Conservation (phyloP, 495 filamentous ascomycete genomes). For the Wilcoxina mikolae region DNA sequence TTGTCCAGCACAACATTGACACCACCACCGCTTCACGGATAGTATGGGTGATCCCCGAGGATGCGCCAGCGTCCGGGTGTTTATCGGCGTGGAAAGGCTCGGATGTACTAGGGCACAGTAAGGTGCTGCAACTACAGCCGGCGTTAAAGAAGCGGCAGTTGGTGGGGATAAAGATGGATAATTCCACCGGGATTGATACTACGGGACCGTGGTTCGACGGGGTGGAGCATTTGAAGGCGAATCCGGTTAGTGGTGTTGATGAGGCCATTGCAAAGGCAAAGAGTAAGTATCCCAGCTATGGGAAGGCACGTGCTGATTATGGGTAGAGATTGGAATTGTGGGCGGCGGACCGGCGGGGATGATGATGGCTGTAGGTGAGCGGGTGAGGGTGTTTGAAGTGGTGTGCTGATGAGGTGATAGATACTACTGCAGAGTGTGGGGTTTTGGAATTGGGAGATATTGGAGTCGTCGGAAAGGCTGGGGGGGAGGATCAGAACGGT, state of each 20-base stretch:
- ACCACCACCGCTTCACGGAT: slow-evolving; percentile 30
- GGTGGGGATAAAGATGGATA: slow-evolving; percentile 34
- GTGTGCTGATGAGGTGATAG: slow-evolving; percentile 45
- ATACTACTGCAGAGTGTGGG: slow-evolving; percentile 39
- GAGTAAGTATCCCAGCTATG: slow-evolving; percentile 14
- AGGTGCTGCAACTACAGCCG: slow-evolving; percentile 31
- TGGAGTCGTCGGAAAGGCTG: slow-evolving; percentile 37
- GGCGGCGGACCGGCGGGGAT: slow-evolving; percentile 56
- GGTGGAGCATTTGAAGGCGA: slow-evolving; percentile 44
- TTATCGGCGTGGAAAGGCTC: slow-evolving; percentile 38
- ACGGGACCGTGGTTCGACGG: slow-evolving; percentile 57
- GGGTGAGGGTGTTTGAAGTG: slow-evolving; percentile 54
- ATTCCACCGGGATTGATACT: slow-evolving; percentile 40
- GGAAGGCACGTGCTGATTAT: slow-evolving; percentile 7
- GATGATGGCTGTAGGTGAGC: slow-evolving; percentile 40
- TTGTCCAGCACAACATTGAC: slow-evolving; percentile 19
- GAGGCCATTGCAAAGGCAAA: slow-evolving; percentile 41
- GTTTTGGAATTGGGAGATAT: slow-evolving; percentile 41
- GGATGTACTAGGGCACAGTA: slow-evolving; percentile 34
- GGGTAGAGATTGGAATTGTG: slow-evolving; percentile 40
- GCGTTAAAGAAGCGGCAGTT: slow-evolving; percentile 25
- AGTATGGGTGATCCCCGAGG: slow-evolving; percentile 42
- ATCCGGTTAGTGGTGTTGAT: slow-evolving; percentile 38
- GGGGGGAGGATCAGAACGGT: slow-evolving; percentile 46
- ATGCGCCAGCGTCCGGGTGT: slow-evolving; percentile 34